A percentile compares a stretch with the other conserved stretches of the same genome.
Evolutionary conservation across 768 basidiomycete species (phyloP).

Genomic region (Floccularia luteovirens): DNA sequence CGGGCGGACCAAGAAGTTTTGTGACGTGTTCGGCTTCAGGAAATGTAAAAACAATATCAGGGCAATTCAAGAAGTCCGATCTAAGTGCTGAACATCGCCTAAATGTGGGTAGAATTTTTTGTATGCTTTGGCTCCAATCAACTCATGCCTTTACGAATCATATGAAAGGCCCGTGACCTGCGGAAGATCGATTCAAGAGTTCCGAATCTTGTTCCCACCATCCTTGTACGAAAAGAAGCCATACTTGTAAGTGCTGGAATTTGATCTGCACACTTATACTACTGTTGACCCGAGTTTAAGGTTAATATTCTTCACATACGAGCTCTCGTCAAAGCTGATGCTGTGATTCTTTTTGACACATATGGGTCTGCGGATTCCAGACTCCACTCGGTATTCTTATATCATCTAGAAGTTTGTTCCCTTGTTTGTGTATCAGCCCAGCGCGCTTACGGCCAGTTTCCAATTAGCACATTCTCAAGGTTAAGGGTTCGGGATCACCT

Average conservation of each 20-base stretch:
- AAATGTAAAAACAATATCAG: slow-evolving; percentile 80
- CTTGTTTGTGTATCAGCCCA: background rate
- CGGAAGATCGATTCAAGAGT: slow-evolving; percentile 94
- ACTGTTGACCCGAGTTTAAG: slow-evolving; percentile 27
- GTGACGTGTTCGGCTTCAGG: slow-evolving; percentile 34
- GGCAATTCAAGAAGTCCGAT: slow-evolving; percentile 86
- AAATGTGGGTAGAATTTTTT: slow-evolving; percentile 55
- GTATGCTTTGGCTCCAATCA: slow-evolving; percentile 11
- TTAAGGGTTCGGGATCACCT: slow-evolving; percentile 59
- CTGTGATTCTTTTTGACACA: slow-evolving; percentile 88
- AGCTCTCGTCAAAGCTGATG: slow-evolving; percentile 88
- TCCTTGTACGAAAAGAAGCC: slow-evolving; percentile 82
- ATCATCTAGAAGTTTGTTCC: slow-evolving; percentile 68
- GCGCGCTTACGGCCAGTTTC: slow-evolving; percentile 5
- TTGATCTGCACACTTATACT: slow-evolving; percentile 2
- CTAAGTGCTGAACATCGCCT: slow-evolving; percentile 82
- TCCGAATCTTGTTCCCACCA: slow-evolving; percentile 92
- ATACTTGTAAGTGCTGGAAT: slow-evolving; percentile 55
- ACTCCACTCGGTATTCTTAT: slow-evolving; percentile 81
- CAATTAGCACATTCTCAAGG: slow-evolving; percentile 73
- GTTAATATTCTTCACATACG: slow-evolving; percentile 93
- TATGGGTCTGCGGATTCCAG: slow-evolving; percentile 83
- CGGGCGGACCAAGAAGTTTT: slow-evolving; percentile 12
- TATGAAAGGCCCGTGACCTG: slow-evolving; percentile 78
- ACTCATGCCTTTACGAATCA: slow-evolving; percentile 12